Percentiles rank a stretch among this genome's conserved stretches.
Evolutionary conservation across 148 eudicot genomes (phyloP).

Genomic region (Rhododendron henanense): DNA sequence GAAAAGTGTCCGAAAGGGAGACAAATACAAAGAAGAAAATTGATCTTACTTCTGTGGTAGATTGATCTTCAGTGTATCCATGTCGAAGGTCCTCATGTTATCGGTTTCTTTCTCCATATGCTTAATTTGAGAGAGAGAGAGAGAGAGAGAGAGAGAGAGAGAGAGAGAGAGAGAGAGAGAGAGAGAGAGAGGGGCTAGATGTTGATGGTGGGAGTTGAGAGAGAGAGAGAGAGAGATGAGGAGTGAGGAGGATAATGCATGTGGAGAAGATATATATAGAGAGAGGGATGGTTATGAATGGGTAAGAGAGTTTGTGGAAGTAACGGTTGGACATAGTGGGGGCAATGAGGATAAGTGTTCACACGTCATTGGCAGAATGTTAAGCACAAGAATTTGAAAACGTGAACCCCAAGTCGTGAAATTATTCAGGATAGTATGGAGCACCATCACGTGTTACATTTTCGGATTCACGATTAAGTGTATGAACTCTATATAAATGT

Average conservation of each 20-base stretch:
- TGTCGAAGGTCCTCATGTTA: constrained; percentile 11
- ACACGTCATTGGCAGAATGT: not conserved
- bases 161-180: no score
- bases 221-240: not conserved
- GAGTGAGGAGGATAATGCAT: not conserved
- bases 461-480: no score
- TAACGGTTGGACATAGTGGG: not conserved
- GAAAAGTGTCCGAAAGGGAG: not conserved
- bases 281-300: not conserved
- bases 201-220: not conserved
- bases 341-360: not conserved
- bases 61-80: constrained; percentile 19
- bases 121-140: not conserved
- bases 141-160: not conserved
- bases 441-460: not conserved
- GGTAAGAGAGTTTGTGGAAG: not conserved
- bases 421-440: no score
- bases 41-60: constrained; percentile 19
- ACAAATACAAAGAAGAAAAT: not conserved
- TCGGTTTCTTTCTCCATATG: constrained; percentile 17
- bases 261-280: not conserved
- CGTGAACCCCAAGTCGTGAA: not conserved
- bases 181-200: not conserved
- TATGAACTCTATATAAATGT: no score
- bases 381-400: not conserved